Conservation (phyloP, 2,329 filamentous ascomycete genomes). For the Byssothecium circinans region DNA sequence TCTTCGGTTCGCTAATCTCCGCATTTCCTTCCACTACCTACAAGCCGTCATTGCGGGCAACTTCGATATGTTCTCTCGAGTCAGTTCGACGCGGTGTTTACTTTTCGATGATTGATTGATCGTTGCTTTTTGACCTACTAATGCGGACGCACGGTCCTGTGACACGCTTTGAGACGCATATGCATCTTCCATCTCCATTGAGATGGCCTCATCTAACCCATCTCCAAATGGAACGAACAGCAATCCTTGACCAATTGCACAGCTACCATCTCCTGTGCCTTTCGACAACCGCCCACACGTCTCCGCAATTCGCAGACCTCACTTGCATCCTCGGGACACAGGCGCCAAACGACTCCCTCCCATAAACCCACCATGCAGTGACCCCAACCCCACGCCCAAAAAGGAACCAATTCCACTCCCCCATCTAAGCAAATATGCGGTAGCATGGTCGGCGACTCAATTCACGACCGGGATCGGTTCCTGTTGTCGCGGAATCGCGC, state of each 20-base stretch:
- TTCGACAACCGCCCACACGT: too few species aligned
- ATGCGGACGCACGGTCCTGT: neutral
- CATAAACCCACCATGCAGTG: neutral
- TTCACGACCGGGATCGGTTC: slow-evolving; percentile 3
- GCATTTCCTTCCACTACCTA: too few species aligned
- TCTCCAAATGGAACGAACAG: too few species aligned
- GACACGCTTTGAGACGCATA: neutral
- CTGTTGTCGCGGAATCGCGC: slow-evolving; percentile 2
- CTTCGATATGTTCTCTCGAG: too few species aligned
- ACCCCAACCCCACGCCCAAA: slow-evolving; percentile 1
- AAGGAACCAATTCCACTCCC: slow-evolving; percentile 1
- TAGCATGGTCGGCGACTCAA: slow-evolving; percentile 2
- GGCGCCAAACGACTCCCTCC: neutral
- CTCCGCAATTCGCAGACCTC: too few species aligned
- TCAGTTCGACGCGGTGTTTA: too few species aligned
- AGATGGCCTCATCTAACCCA: too few species aligned
- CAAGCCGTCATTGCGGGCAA: too few species aligned
- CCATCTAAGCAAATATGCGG: slow-evolving; percentile 6
- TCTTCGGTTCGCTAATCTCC: neutral
- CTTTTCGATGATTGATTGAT: neutral
- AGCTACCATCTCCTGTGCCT: too few species aligned
- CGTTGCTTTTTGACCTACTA: neutral
- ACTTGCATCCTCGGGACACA: too few species aligned
- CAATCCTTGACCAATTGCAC: too few species aligned
- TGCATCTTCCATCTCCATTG: too few species aligned